phyloP scores from a whole-genome alignment of 2,329 filamentous ascomycete species.

The Cladophialophora immunda region DNA sequence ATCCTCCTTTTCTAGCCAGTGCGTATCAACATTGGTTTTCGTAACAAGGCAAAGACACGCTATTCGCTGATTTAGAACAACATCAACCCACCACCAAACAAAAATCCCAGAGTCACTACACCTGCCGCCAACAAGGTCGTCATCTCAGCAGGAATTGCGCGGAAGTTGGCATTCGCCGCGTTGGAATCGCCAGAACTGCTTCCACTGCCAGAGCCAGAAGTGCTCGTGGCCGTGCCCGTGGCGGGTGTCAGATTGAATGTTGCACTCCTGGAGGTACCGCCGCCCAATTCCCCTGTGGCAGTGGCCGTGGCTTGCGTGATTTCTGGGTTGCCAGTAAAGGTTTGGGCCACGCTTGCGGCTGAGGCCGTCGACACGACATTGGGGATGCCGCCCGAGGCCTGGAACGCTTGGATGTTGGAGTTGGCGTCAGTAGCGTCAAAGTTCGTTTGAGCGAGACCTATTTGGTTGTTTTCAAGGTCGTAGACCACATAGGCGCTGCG shows the following conservation, averaged over 20 bases:
- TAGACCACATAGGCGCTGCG: conserved; percentile 79
- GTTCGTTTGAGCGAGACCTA: conserved; percentile 73
- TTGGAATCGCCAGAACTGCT: conserved; percentile 20
- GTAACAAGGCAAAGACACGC: not conserved
- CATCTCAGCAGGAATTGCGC: conserved; percentile 20
- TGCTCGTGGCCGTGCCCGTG: conserved; percentile 18
- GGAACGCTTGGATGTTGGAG: conserved; percentile 34
- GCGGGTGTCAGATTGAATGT: conserved; percentile 36
- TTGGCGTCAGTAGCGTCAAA: conserved; percentile 31
- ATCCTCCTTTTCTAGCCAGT: not conserved
- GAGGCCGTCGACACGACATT: conserved; percentile 33
- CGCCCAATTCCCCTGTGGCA: conserved; percentile 27
- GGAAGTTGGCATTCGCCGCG: conserved; percentile 31
- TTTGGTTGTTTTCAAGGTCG: conserved; percentile 75
- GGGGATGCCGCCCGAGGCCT: conserved; percentile 32
- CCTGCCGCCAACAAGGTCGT: conserved; percentile 20
- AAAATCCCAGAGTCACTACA: conserved; percentile 26
- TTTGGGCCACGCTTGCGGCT: conserved; percentile 42
- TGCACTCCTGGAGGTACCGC: conserved; percentile 30
- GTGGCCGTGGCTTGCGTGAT: conserved; percentile 30
- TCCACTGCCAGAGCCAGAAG: conserved; percentile 20
- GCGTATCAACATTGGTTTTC: not conserved
- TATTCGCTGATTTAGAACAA: conserved; percentile 22
- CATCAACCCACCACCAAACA: conserved; percentile 36
- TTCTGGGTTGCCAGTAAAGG: conserved; percentile 39